Evolutionary conservation across 2,329 filamentous ascomycete genomes (phyloP).

Genomic region (Paecilomyces dactylethromorphus): DNA sequence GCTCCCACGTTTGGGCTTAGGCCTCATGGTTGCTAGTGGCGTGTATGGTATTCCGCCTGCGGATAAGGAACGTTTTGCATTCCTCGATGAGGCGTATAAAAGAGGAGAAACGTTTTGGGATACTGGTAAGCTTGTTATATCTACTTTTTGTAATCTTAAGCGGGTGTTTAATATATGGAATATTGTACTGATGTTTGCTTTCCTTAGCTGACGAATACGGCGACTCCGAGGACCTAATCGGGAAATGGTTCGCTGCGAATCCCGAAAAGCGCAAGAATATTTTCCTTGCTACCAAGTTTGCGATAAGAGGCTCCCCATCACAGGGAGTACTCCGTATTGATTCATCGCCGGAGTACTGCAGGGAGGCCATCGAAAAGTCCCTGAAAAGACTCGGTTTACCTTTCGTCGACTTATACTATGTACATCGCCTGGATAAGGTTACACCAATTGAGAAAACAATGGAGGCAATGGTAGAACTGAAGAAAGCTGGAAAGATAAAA

Average conservation of each 20-base stretch:
- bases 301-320: constrained; percentile 11
- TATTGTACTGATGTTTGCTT: background rate
- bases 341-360: constrained; percentile 31
- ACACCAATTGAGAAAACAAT: constrained; percentile 24
- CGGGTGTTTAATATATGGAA: background rate
- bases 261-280: constrained; percentile 39
- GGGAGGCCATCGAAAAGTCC: constrained; percentile 32
- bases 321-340: constrained; percentile 15
- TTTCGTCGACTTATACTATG: constrained; percentile 39
- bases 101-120: constrained; percentile 36
- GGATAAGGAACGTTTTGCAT: constrained; percentile 34
- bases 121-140: constrained; percentile 17
- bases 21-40: constrained; percentile 9
- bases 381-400: constrained; percentile 32
- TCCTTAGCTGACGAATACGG: constrained; percentile 28
- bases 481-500: constrained; percentile 44
- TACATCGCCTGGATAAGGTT: constrained; percentile 32
- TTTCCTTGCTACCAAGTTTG: constrained; percentile 46
- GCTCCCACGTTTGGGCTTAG: constrained; percentile 9
- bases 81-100: constrained; percentile 39
- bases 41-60: constrained; percentile 17
- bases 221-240: constrained; percentile 40
- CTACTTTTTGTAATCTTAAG: too few species aligned
- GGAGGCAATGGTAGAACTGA: constrained; percentile 29
- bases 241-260: constrained; percentile 38